Evolutionary conservation across 352 stramenopile genomes (phyloP), one percentile per base, ranked within the genome.

Genomic region (Phytophthora chlamydospora): DNA sequence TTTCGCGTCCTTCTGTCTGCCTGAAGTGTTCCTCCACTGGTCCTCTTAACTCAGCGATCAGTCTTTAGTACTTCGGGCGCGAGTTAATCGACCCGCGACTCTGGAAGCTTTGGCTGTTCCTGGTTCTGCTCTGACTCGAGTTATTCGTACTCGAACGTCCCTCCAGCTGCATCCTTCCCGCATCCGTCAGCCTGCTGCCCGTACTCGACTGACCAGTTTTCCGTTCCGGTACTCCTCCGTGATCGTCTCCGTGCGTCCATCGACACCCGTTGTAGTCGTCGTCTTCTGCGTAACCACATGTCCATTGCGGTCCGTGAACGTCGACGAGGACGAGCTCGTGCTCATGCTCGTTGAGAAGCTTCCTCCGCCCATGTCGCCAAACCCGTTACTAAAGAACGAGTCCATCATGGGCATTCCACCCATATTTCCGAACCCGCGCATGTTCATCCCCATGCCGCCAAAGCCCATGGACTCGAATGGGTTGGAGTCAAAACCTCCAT

Each of bases 171-270:
- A 89, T 89, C 4, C 84, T 68, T 16, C 78, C 84, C 32, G 76
- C 74, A 51, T 62, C 76, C 3, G 76, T 72, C 21, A 93, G 63
- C 9, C 82, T 76, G 60, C 56, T 86, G 7, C 31, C 31, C 31
- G 56, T 54, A 8, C 38, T 40, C 11, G 75, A 73, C 19, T 82
- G 12, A 86, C 62, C 19, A 93, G 64, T 3, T 76, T 77, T 2
- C 85, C 85, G 48, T 93, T 85, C n/a, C 71, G 57, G 51, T 72
- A 95, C 51, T 93, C 83, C 42, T 95, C 83, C 19, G 80, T 89
- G 11, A 84, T 49, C 2, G 80, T 89, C 58, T 91, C 76, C 0
- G 65, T 63, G 6, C 71, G 70, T 19, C 85, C 85, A 54, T 85
- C 76, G 0, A 68, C 29, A 13, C 76, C 76, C 4, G 70, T 71